Conservation (phyloP, 2,329 filamentous ascomycete species). For the Alternaria atra region DNA sequence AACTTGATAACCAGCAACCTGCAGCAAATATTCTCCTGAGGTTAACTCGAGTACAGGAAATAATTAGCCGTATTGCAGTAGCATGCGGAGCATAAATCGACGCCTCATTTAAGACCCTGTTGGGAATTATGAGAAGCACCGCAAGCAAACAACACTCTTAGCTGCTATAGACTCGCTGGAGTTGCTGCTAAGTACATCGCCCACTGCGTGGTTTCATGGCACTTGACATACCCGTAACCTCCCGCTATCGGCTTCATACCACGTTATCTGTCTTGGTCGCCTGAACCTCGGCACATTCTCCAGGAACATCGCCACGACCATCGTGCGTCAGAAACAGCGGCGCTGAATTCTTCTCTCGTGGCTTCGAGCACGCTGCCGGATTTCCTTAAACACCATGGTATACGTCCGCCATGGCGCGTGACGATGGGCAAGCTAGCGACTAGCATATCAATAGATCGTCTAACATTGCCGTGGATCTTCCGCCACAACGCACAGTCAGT, state of each 20-base stretch:
- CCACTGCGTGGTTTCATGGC: background rate
- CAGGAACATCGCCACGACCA: conserved; percentile 1
- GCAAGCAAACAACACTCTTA: background rate
- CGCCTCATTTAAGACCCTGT: background rate
- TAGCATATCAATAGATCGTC: conserved; percentile 28
- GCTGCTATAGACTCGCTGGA: background rate
- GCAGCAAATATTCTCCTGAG: conserved; percentile 14
- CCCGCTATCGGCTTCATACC: conserved; percentile 1
- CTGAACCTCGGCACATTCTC: conserved; percentile 5
- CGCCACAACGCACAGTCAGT: conserved; percentile 19
- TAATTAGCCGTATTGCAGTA: conserved; percentile 1
- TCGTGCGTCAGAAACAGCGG: conserved; percentile 25
- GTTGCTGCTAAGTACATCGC: background rate
- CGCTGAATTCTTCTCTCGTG: conserved; percentile 14
- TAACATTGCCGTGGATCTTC: conserved; percentile 26
- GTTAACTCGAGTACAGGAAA: background rate
- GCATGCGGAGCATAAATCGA: conserved; percentile 3
- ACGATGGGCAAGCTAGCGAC: conserved; percentile 21
- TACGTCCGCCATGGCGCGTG: conserved; percentile 13
- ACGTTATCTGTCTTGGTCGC: conserved; percentile 10
- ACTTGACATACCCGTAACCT: conserved; percentile 12
- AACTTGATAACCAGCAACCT: conserved; percentile 5
- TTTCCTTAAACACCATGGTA: conserved; percentile 27
- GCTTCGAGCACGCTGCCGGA: conserved; percentile 19
- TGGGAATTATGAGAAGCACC: background rate